Base-by-base conservation (phyloP, 805 yeast genomes). In the Ogataea nitratoaversa region DNA sequence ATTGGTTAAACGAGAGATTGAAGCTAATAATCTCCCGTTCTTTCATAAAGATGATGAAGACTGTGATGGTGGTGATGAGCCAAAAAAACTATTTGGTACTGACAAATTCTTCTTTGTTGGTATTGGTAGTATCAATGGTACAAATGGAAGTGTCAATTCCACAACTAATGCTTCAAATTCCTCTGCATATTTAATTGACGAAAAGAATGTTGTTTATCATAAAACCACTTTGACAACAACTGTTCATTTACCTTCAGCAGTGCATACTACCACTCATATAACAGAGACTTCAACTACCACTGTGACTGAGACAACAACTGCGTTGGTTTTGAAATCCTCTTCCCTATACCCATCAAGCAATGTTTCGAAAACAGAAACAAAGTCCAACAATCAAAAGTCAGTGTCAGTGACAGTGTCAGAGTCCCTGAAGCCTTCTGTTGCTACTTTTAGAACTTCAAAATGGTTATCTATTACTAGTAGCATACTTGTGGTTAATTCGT, bases 41-140 rank as follows among this genome's bases (percentile, higher is more conserved):
- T 39, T 35, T n/a, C 27, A 18, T 27, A 42, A 45, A 31, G 19
- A 32, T 29, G 35, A 35, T 28, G 43, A 36, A 1, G 54, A 49
- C 30, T 49, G 47, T 23, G 50, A 44, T 16, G 52, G 44, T 16
- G 50, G 43, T 17, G 37, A 38, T 27, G 47, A 38, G 7, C 28
- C 25, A 33, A 38, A 33, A 32, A 44, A 50, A 33, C 39, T 52
- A 8, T 50, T 54, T 43, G 53, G 50, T 12, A 48, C 57, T 5
- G 56, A 59, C 43, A 47, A 48, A 34, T 52, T 57, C 25, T 36
- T 52, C 5, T 60, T 60, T 42, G 47, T 57, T 32, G 62, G 62
- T 8, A 45, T 59, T 43, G 61, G 54, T 29, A 48, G 55, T 28
- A 42, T 43, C 17, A 41, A 53, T 23, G 24, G 38, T n/a, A 18